Percentiles rank a stretch among this genome's conserved stretches.
These are phyloP conservation scores for Massarina eburnea DNA, from an alignment of 2,329 filamentous ascomycete genomes.

Conservation along the genomic window DNA sequence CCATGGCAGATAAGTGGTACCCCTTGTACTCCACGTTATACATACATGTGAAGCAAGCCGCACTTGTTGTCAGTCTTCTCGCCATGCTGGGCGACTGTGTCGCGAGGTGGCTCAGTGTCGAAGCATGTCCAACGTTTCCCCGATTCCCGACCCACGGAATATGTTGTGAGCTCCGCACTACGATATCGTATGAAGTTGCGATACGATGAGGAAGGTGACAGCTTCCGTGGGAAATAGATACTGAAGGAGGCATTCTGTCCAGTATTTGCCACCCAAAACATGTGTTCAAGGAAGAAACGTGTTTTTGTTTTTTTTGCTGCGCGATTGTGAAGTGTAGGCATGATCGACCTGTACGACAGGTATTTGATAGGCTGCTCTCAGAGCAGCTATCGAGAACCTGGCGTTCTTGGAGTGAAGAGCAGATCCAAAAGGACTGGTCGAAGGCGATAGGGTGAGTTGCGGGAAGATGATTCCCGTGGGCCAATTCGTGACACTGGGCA, in stretches of 20 bases:
- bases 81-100: slow-evolving; percentile 48
- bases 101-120: slow-evolving; percentile 49
- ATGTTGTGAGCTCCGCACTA: slow-evolving; percentile 42
- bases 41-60: slow-evolving; percentile 24
- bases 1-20: slow-evolving; percentile 26
- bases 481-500: slow-evolving; percentile 17
- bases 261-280: slow-evolving; percentile 55
- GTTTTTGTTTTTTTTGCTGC: slow-evolving; percentile 53
- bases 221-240: slow-evolving; percentile 53
- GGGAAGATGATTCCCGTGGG: slow-evolving; percentile 20
- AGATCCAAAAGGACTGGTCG: slow-evolving; percentile 11
- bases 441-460: slow-evolving; percentile 14
- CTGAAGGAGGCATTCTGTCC: slow-evolving; percentile 54
- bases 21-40: slow-evolving; percentile 26
- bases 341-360: slow-evolving; percentile 48
- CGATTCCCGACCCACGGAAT: slow-evolving; percentile 44
- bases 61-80: slow-evolving; percentile 39
- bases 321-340: slow-evolving; percentile 45
- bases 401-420: slow-evolving; percentile 38
- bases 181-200: slow-evolving; percentile 42
- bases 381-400: slow-evolving; percentile 28
- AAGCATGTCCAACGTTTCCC: slow-evolving; percentile 46
- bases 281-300: slow-evolving; percentile 54
- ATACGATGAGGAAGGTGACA: slow-evolving; percentile 21
- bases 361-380: slow-evolving; percentile 32